phyloP scores from a whole-genome alignment of 2,329 filamentous ascomycete genomes.

The Cryphonectria naterciae region DNA sequence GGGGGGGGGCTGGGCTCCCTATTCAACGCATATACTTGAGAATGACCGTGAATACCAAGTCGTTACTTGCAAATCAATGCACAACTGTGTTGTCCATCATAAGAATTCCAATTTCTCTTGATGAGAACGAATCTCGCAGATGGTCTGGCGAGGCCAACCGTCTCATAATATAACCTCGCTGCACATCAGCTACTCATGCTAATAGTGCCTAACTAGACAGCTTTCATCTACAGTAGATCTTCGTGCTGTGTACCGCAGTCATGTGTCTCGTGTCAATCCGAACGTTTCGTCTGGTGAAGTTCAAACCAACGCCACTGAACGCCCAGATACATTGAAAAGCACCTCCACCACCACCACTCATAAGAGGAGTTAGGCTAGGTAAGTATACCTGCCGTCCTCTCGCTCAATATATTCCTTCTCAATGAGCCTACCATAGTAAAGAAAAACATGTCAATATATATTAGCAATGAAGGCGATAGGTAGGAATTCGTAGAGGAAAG shows the following conservation, averaged over 20 bases:
- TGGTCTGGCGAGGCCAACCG: neutral
- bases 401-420: slow-evolving; percentile 94
- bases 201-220: too few relatives aligned
- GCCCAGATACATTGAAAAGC: slow-evolving; percentile 1
- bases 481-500: neutral
- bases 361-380: slow-evolving; percentile 59
- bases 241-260: slow-evolving; percentile 1
- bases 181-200: neutral
- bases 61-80: neutral
- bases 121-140: neutral
- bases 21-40: too few relatives aligned
- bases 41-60: neutral
- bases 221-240: neutral
- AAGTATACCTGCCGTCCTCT: slow-evolving; percentile 71
- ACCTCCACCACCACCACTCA: too few relatives aligned
- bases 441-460: neutral
- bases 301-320: slow-evolving; percentile 8
- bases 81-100: neutral
- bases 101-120: neutral
- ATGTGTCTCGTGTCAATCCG: slow-evolving; percentile 11
- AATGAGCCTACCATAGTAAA: slow-evolving; percentile 64
- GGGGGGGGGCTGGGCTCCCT: neutral
- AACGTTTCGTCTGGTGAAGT: slow-evolving; percentile 5
- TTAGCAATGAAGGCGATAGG: neutral
- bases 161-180: neutral